Evolutionary conservation across 2,329 filamentous ascomycete genomes (phyloP).

Genomic region (Xylaria sp.): DNA sequence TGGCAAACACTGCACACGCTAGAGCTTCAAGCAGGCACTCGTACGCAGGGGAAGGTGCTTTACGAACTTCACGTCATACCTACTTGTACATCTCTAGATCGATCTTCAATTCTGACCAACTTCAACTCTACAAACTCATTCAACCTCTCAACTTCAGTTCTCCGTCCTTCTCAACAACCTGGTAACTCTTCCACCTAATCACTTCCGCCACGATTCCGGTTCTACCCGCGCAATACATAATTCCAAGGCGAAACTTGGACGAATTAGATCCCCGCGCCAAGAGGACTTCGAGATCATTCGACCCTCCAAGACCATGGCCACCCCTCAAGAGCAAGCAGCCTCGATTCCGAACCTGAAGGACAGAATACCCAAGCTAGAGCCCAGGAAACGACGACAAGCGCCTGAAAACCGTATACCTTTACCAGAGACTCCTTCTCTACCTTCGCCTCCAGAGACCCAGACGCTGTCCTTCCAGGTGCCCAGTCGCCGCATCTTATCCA

Average conservation of each 20-base stretch:
- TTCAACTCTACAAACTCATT: too few species aligned
- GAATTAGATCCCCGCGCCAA: background rate
- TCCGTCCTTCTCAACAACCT: background rate
- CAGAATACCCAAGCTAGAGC: slow-evolving; percentile 62
- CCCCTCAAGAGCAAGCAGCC: slow-evolving; percentile 18
- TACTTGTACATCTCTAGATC: background rate
- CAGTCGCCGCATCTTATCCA: slow-evolving; percentile 73
- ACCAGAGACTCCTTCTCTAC: slow-evolving; percentile 70
- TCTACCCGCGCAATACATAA: background rate
- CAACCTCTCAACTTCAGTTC: too few species aligned
- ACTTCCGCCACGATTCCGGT: background rate
- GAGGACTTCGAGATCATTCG: background rate
- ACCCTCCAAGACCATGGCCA: slow-evolving; percentile 19
- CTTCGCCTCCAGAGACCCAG: slow-evolving; percentile 58
- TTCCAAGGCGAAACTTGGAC: background rate
- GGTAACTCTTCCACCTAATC: background rate
- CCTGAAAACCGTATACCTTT: slow-evolving; percentile 55
- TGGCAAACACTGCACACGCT: background rate
- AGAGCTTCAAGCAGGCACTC: too few species aligned
- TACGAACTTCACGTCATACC: background rate
- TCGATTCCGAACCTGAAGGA: slow-evolving; percentile 47
- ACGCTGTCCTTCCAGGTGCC: slow-evolving; percentile 61
- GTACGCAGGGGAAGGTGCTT: too few species aligned
- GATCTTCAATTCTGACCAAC: too few species aligned
- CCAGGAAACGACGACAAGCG: slow-evolving; percentile 51